A percentile compares a stretch with the other conserved stretches of the same genome.
These are phyloP conservation scores for Metschnikowia kunwiensis DNA, from an alignment of 805 yeast species.

Conservation along the genomic window DNA sequence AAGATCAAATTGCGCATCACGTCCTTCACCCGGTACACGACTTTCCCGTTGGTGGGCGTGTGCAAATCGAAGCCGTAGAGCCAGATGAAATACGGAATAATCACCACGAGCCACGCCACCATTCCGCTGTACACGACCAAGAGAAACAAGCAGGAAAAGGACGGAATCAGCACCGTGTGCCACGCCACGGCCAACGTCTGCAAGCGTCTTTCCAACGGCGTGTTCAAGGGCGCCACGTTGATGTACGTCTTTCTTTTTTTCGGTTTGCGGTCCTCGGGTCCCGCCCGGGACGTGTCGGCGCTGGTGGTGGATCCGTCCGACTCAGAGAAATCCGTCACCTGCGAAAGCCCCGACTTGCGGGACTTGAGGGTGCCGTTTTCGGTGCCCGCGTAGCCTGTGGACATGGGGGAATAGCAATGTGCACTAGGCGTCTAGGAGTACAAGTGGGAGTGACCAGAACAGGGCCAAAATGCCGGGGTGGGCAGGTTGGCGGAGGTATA, in stretches of 20 bases:
- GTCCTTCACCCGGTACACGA: slow-evolving; percentile 51
- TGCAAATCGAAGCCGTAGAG: slow-evolving; percentile 55
- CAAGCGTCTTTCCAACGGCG: slow-evolving; percentile 55
- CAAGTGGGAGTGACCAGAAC: too few relatives aligned
- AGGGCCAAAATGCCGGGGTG: too few relatives aligned
- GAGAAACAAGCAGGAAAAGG: slow-evolving; percentile 52
- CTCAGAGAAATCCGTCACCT: not conserved
- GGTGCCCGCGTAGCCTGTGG: too few relatives aligned
- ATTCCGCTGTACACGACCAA: slow-evolving; percentile 44
- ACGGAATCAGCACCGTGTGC: slow-evolving; percentile 71
- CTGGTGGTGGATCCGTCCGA: not conserved
- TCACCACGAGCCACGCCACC: slow-evolving; percentile 66
- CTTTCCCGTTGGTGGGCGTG: slow-evolving; percentile 74
- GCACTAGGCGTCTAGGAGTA: too few relatives aligned
- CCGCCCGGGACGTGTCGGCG: slow-evolving; percentile 4
- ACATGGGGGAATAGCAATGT: too few relatives aligned
- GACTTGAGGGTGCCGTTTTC: not conserved
- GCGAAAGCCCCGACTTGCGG: not conserved
- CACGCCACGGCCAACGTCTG: slow-evolving; percentile 69
- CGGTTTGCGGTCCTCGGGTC: slow-evolving; percentile 1
- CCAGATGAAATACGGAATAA: slow-evolving; percentile 58
- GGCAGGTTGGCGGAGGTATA: too few relatives aligned
- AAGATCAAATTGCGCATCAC: slow-evolving; percentile 54
- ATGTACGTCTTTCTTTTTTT: slow-evolving; percentile 16
- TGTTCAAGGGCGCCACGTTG: slow-evolving; percentile 51